phyloP scores from a whole-genome alignment of 2,329 filamentous ascomycete genomes.

The Phyllosticta citrichinensis region DNA sequence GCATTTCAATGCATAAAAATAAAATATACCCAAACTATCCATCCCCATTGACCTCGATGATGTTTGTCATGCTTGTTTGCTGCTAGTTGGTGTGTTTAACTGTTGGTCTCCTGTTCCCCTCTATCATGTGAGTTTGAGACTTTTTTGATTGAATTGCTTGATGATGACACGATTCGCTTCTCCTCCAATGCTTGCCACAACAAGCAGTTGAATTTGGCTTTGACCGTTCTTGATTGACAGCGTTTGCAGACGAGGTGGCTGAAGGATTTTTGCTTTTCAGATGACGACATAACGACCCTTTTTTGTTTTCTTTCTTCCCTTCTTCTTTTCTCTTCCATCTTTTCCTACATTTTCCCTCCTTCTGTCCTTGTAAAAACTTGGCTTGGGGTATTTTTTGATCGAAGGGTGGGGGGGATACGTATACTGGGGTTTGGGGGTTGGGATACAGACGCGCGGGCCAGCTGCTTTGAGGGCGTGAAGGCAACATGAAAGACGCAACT shows the following conservation, averaged over 20 bases:
- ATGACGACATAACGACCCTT: background rate
- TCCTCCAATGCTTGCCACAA: background rate
- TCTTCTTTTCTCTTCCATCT: background rate
- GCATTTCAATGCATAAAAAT: background rate
- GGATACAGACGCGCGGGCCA: no score
- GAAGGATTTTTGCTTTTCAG: background rate
- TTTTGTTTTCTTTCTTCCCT: background rate
- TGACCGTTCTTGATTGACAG: background rate
- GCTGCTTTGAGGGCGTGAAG: no score
- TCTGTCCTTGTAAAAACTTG: background rate
- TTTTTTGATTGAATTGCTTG: background rate
- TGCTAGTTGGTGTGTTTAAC: background rate
- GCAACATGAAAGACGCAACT: no score
- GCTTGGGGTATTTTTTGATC: no score
- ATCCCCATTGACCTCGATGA: background rate
- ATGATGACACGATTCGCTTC: background rate
- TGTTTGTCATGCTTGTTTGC: background rate
- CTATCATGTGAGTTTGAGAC: background rate
- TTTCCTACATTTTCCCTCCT: background rate
- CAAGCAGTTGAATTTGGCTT: background rate
- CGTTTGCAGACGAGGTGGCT: background rate
- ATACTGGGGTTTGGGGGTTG: no score
- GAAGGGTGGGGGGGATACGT: no score
- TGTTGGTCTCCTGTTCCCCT: background rate
- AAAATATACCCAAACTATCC: slow-evolving; percentile 6